These are phyloP conservation scores for Lachnellula willkommii DNA, from an alignment of 2,329 filamentous ascomycete genomes.

Conservation along the genomic window DNA sequence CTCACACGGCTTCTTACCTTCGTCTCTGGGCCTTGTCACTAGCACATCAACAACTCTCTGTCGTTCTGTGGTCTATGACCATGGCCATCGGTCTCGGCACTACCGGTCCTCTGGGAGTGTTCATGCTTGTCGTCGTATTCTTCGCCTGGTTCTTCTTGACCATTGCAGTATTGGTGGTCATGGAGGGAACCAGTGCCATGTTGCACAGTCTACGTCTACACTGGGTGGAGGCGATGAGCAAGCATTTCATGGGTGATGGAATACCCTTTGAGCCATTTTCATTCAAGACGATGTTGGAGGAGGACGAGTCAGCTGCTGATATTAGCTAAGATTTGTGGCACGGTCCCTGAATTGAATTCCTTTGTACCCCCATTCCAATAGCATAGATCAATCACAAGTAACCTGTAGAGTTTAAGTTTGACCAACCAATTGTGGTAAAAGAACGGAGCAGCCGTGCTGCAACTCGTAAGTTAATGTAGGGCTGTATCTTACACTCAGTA, in stretches of 20 bases:
- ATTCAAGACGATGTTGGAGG: conserved; percentile 77
- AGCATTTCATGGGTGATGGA: conserved; percentile 89
- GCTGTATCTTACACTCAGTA: too few relatives aligned
- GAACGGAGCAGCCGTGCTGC: background rate
- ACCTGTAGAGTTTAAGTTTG: conserved; percentile 23
- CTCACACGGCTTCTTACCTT: conserved; percentile 96
- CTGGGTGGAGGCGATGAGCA: conserved; percentile 97
- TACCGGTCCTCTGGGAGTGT: conserved; percentile 62
- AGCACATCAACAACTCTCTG: conserved; percentile 94
- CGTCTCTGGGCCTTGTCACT: conserved; percentile 97
- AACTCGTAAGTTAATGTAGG: background rate
- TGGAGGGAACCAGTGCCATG: conserved; percentile 97
- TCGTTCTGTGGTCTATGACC: conserved; percentile 96
- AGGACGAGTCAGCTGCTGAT: conserved; percentile 61
- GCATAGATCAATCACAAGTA: conserved; percentile 12
- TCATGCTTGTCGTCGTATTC: conserved; percentile 79
- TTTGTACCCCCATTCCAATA: conserved; percentile 7
- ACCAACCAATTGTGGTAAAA: conserved; percentile 6
- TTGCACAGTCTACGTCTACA: conserved; percentile 85
- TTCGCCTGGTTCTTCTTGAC: conserved; percentile 86
- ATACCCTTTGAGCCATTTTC: conserved; percentile 85
- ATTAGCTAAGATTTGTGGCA: conserved; percentile 31
- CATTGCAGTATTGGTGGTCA: conserved; percentile 75
- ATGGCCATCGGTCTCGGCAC: conserved; percentile 68
- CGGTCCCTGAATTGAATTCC: background rate